Evolutionary conservation across 805 yeast species (phyloP), one percentile per base, ranked within the genome.

Genomic region (Nakazawaea holstii): DNA sequence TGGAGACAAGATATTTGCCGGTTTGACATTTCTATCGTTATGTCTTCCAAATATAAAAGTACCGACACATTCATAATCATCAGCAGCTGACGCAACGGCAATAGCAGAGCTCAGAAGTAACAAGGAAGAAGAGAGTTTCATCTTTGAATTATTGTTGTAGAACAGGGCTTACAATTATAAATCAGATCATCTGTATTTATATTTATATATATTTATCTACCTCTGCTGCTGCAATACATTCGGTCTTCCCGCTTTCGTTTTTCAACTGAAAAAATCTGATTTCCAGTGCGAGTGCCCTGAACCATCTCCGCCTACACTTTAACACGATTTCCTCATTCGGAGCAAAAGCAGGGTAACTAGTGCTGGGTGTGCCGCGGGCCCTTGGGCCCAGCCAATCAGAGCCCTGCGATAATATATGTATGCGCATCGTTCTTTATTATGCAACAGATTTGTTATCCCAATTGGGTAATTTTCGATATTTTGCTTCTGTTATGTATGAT

Each of bases 21-120:
- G 79, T 51, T 74, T 74, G 32, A 69, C 61, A 41, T 70, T 64
- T 52, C 79, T 65, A 55, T 74, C 79, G 46, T 74, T 76, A 57
- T 74, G 79, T 52, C 79, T 65, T 35, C 73, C 74, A 52, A 72
- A 72, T 53, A 74, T 68, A 48, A 68, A 69, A 4, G 76, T 59
- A 13, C 78, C 79, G 11, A 70, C 64, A 50, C 63, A 56, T 6
- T 53, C 46, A 43, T 59, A 60, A 26, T 60, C 56, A 13, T 49
- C 56, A 45, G 49, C 61, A 6, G 62, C 60, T 45, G 54, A 55
- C 24, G 53, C 50, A 5, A 54, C 59, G 6, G 45, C 14, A 26
- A 48, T 55, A 27, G 45, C 41, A 14, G 40, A 9, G 13, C 27
- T 30, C 30, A 37, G 15, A 13, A 14, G 15, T 17, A 45, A 17